These are phyloP conservation scores for Arthrobotrys sphaeroides DNA, from an alignment of 2,329 filamentous ascomycete genomes.

Conservation along the genomic window DNA sequence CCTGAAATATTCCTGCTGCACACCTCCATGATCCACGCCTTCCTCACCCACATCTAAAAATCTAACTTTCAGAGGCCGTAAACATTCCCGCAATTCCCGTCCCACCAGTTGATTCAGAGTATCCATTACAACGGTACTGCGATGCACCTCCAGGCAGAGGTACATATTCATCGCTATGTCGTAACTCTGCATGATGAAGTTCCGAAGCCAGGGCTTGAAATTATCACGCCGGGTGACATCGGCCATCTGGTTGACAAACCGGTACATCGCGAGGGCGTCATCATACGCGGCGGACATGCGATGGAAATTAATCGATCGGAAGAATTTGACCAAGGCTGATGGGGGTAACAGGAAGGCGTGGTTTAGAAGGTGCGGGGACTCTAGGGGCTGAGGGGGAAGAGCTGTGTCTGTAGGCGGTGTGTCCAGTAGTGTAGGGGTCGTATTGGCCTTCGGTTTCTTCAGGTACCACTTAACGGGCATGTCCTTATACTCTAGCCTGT, in stretches of 20 bases:
- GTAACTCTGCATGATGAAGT: slow-evolving; percentile 60
- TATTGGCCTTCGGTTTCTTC: slow-evolving; percentile 63
- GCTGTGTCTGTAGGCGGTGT: background rate
- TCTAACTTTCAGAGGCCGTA: slow-evolving; percentile 86
- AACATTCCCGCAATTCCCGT: slow-evolving; percentile 79
- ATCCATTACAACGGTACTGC: slow-evolving; percentile 75
- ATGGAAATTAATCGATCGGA: slow-evolving; percentile 86
- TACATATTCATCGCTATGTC: slow-evolving; percentile 75
- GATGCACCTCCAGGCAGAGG: slow-evolving; percentile 74
- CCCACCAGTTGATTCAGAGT: slow-evolving; percentile 90
- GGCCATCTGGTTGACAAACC: slow-evolving; percentile 63
- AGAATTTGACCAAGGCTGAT: slow-evolving; percentile 78
- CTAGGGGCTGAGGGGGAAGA: slow-evolving; percentile 60
- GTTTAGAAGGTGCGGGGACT: slow-evolving; percentile 77
- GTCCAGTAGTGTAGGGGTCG: slow-evolving; percentile 2
- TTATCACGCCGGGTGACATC: slow-evolving; percentile 60
- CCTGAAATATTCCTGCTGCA: slow-evolving; percentile 96
- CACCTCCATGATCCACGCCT: slow-evolving; percentile 90
- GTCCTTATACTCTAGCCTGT: slow-evolving; percentile 77
- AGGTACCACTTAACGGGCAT: slow-evolving; percentile 78
- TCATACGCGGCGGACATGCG: slow-evolving; percentile 84
- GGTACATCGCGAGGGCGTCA: slow-evolving; percentile 67
- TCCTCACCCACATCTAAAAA: slow-evolving; percentile 85
- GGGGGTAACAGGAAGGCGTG: slow-evolving; percentile 82
- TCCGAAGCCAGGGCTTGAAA: slow-evolving; percentile 50